Evolutionary conservation across 495 filamentous ascomycete genomes (phyloP).

Genomic region (Xylaria cubensis): DNA sequence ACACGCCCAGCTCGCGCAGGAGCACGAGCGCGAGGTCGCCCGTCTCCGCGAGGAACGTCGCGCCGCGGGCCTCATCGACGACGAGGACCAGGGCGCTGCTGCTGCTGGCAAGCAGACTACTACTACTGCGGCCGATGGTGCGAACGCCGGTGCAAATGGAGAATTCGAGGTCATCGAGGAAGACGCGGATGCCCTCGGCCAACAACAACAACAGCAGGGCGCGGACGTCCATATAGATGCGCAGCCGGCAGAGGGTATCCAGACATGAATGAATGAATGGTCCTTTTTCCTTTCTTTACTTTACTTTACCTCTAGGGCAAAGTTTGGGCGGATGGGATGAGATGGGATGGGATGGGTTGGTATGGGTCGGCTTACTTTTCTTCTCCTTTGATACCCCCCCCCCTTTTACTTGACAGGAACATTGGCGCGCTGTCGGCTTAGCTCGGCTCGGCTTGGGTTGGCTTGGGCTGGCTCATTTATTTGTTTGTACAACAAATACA

Average conservation of each 20-base stretch:
- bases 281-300: background rate
- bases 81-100: slow-evolving; percentile 45
- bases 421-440: background rate
- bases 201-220: background rate
- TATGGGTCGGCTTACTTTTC: too few relatives aligned
- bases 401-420: background rate
- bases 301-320: background rate
- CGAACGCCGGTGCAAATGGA: slow-evolving; percentile 40
- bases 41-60: slow-evolving; percentile 50
- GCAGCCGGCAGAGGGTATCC: background rate
- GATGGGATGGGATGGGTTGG: too few relatives aligned
- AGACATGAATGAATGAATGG: background rate
- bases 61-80: slow-evolving; percentile 40
- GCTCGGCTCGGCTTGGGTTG: background rate
- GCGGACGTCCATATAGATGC: background rate
- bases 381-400: slow-evolving; percentile 18
- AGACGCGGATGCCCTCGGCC: slow-evolving; percentile 28
- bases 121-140: slow-evolving; percentile 30
- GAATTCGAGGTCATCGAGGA: slow-evolving; percentile 33
- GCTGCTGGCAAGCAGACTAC: slow-evolving; percentile 23
- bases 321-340: background rate
- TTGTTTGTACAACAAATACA: background rate
- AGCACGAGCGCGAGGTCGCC: slow-evolving; percentile 65
- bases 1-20: slow-evolving; percentile 66
- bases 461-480: background rate